These are phyloP conservation scores for Xylaria sp. DNA, from an alignment of 2,329 filamentous ascomycete genomes.

Conservation along the genomic window DNA sequence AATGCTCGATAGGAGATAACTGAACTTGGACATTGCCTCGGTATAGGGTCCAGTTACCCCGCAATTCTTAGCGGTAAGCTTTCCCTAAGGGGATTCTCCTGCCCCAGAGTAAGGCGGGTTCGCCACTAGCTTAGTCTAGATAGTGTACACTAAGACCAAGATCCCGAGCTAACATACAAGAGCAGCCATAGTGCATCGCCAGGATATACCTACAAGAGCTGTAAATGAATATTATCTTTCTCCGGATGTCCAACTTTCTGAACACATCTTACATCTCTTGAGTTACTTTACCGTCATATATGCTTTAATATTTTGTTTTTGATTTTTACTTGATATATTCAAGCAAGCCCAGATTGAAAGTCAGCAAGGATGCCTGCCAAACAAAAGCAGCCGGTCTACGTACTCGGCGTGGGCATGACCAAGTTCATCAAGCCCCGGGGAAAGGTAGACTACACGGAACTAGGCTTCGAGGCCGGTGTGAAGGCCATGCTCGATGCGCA, in stretches of 20 bases:
- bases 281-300: not conserved
- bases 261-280: not conserved
- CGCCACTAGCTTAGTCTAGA: not conserved
- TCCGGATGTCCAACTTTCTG: not conserved
- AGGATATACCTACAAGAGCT: not conserved
- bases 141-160: not conserved
- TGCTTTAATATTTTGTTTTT: not conserved
- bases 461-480: constrained; percentile 91
- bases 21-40: constrained; percentile 16
- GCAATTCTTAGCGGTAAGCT: constrained; percentile 1
- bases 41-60: constrained; percentile 12
- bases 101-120: not conserved
- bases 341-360: not conserved
- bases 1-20: not conserved
- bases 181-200: no score
- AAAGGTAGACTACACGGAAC: constrained; percentile 93
- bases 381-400: constrained; percentile 73
- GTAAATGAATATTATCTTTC: not conserved
- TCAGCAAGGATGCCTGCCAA: constrained; percentile 59
- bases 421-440: constrained; percentile 98
- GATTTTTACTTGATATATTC: not conserved
- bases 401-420: constrained; percentile 98
- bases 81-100: constrained; percentile 8
- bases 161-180: not conserved
- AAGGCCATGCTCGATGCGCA: constrained; percentile 88